Evolutionary conservation across 345 rosid species (phyloP), one percentile per base, ranked within the genome.

Genomic region (Melastoma malabathricum): DNA sequence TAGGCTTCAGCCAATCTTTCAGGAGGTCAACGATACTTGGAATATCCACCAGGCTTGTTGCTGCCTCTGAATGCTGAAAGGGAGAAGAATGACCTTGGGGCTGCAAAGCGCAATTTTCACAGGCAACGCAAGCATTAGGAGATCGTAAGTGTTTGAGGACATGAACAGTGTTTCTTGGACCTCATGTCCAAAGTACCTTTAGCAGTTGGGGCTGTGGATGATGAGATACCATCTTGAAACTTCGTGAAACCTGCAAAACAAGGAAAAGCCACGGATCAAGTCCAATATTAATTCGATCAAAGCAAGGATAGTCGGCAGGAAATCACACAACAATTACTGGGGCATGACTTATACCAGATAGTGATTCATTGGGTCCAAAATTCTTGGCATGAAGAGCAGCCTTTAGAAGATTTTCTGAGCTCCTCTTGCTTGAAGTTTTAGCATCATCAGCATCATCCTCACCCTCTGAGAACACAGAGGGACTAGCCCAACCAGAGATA

Each of bases 381-480:
- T 67, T 68, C 64, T 62, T 75, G 16, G 78, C 63, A 25, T 73
- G 79, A 46, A 63, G 68, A 18, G 80, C 71, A 39, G 77, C 76
- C 66, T 77, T 77, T 55, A 71, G 51, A 46, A 71, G 64, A 58
- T 63, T 73, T 53, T 75, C 81, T 51, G 71, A 52, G 50, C 62
- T 75, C 66, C 69, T 77, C 72, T 66, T 71, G 63, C 67, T 68
- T 44, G 62, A 38, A 43, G 68, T 67, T 74, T 66, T 75, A 12
- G 69, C 62, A 16, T 81, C 82, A 48, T 78, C 88, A 0, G 58
- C 34, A 10, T 73, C 88, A 67, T 78, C 81, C 65, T 78, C 88
- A 53, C 80, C 88, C 72, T 81, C 84, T 13, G 82, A 77, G 65
- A 66, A 78, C 22, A 78, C 71, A 5, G 79, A 77, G 15, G 87